phyloP scores from a whole-genome alignment of 2,329 filamentous ascomycete genomes.

The Curvularia spicifera region DNA sequence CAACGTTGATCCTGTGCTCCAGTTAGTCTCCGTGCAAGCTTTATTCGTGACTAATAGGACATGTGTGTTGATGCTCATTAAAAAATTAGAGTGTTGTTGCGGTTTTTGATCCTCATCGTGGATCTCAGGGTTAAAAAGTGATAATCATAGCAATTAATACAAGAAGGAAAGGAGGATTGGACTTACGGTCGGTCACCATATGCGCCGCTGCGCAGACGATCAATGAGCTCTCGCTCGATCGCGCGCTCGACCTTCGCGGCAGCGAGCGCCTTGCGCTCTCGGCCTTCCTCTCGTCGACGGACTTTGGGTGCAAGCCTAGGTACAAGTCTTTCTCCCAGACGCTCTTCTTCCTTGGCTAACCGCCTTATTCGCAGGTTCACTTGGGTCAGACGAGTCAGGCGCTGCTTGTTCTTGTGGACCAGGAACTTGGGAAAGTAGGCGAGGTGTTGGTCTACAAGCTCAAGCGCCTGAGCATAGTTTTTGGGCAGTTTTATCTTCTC shows the following conservation, averaged over 20 bases:
- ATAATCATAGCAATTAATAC: slow-evolving; percentile 14
- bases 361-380: slow-evolving; percentile 79
- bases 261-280: slow-evolving; percentile 59
- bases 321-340: slow-evolving; percentile 86
- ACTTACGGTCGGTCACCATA: slow-evolving; percentile 83
- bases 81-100: slow-evolving; percentile 19
- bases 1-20: slow-evolving; percentile 72
- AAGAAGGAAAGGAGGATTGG: background rate
- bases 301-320: slow-evolving; percentile 93
- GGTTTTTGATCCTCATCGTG: slow-evolving; percentile 18
- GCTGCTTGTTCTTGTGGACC: slow-evolving; percentile 94
- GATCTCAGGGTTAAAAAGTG: slow-evolving; percentile 22
- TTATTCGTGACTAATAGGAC: background rate
- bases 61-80: slow-evolving; percentile 12
- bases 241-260: slow-evolving; percentile 90
- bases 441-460: slow-evolving; percentile 66
- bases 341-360: slow-evolving; percentile 86
- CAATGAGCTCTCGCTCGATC: slow-evolving; percentile 93
- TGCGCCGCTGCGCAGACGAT: slow-evolving; percentile 86
- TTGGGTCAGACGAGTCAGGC: slow-evolving; percentile 88
- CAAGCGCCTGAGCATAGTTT: slow-evolving; percentile 89
- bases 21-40: slow-evolving; percentile 2
- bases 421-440: slow-evolving; percentile 96
- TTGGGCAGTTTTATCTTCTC: slow-evolving; percentile 87
- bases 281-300: slow-evolving; percentile 56